Evolutionary conservation across 2,329 filamentous ascomycete species (phyloP).

Genomic region (Beauveria rudraprayagi): DNA sequence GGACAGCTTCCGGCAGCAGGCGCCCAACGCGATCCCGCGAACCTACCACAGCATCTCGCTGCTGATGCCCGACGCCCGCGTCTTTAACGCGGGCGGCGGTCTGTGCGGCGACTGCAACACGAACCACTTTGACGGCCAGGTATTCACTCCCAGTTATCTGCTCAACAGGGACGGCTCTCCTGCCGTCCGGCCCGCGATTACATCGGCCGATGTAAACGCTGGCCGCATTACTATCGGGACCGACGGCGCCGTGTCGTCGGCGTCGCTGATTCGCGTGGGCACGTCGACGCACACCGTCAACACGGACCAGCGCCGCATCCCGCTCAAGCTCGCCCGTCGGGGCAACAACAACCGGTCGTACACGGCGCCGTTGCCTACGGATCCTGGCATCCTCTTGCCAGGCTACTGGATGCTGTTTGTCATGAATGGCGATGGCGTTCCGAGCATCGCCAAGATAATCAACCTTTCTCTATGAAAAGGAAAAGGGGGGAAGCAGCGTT

Average conservation of each 20-base stretch:
- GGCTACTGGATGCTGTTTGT: slow-evolving; percentile 49
- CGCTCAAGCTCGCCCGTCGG: slow-evolving; percentile 25
- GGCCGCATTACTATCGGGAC: slow-evolving; percentile 25
- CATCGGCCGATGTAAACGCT: slow-evolving; percentile 18
- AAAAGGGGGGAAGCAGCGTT: no score
- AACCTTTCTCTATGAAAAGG: neutral
- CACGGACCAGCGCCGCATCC: slow-evolving; percentile 48
- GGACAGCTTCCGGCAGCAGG: slow-evolving; percentile 30
- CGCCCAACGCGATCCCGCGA: slow-evolving; percentile 31
- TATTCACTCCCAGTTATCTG: slow-evolving; percentile 49
- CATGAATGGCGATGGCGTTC: slow-evolving; percentile 34
- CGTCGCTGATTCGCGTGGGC: slow-evolving; percentile 39
- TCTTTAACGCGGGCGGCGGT: slow-evolving; percentile 44
- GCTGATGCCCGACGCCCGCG: slow-evolving; percentile 41
- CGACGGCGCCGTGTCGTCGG: slow-evolving; percentile 15
- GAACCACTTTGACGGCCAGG: slow-evolving; percentile 46
- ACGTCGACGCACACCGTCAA: slow-evolving; percentile 48
- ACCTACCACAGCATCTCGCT: slow-evolving; percentile 43
- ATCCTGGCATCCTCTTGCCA: slow-evolving; percentile 41
- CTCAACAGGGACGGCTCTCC: slow-evolving; percentile 34
- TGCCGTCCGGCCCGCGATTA: slow-evolving; percentile 35
- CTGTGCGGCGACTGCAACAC: slow-evolving; percentile 39
- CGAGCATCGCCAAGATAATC: slow-evolving; percentile 26
- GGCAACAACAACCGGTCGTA: slow-evolving; percentile 24
- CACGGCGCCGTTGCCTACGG: slow-evolving; percentile 33